These are phyloP conservation scores for Oryza officinalis DNA, from an alignment of 176 grass and related monocot genomes.

Conservation along the genomic window DNA sequence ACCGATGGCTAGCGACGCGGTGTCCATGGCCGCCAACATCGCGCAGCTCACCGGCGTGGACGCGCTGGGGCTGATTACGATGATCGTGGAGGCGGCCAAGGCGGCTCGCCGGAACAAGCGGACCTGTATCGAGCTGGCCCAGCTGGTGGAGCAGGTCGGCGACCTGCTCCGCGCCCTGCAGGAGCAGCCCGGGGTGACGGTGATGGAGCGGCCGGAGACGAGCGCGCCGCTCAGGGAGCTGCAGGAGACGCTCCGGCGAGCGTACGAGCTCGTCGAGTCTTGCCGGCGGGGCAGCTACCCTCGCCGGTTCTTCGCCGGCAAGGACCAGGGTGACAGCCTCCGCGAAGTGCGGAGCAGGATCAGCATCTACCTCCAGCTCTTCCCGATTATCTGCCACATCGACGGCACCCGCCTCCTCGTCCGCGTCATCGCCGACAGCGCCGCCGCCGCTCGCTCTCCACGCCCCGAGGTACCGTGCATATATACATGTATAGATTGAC, in stretches of 20 bases:
- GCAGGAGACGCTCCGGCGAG: slow-evolving; percentile 34
- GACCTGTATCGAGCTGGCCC: slow-evolving; percentile 38
- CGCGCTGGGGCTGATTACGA: slow-evolving; percentile 18
- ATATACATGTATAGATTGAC: too few species aligned
- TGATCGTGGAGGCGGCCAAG: slow-evolving; percentile 23
- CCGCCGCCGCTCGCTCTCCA: not conserved
- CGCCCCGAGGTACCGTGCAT: not conserved
- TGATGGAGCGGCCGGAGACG: slow-evolving; percentile 37
- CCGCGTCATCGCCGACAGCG: slow-evolving; percentile 11
- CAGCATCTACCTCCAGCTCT: slow-evolving; percentile 39
- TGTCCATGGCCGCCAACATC: not conserved
- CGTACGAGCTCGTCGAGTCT: slow-evolving; percentile 30
- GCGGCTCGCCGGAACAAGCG: slow-evolving; percentile 38
- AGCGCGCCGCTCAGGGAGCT: slow-evolving; percentile 34
- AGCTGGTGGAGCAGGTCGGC: slow-evolving; percentile 34
- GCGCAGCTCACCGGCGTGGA: slow-evolving; percentile 17
- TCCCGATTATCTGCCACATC: slow-evolving; percentile 48
- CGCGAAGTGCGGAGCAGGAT: slow-evolving; percentile 35
- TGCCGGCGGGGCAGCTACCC: slow-evolving; percentile 35
- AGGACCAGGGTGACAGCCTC: not conserved
- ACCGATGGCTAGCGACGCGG: not conserved
- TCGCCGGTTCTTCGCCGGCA: slow-evolving; percentile 18
- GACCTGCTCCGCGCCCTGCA: slow-evolving; percentile 40
- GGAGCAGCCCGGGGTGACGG: not conserved
- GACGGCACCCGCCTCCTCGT: slow-evolving; percentile 39